Base-by-base conservation (phyloP, 169 alveolate species). In the Eimeria acervulina region DNA sequence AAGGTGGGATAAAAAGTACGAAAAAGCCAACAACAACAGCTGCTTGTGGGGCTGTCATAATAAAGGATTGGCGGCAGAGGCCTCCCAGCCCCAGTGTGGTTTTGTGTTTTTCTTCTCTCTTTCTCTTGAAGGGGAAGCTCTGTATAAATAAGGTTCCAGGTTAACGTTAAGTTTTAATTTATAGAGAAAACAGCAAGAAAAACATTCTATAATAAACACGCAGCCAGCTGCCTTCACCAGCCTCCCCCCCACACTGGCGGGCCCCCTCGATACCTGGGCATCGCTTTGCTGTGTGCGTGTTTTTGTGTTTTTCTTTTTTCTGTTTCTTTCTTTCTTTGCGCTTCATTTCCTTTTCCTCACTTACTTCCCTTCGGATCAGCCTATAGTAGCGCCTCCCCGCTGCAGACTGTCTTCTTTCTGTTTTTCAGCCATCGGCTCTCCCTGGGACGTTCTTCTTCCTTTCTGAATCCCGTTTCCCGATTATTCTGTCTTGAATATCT, bases 181-280 rank as follows among this genome's bases (percentile, higher is more conserved):
- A 8, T 31, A 1, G 10, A 28, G 17, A 31, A 70, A 70, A 70
- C 10, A 15, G 31, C 12, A 63, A 63, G 7, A 15, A 36, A 70
- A 31, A 31, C 68, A 59, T 12, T 17, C 3, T 17, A 47, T 47
- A 47, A 59, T 59, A 59, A 59, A 59, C 0, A 12, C 68, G 3
- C 21, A n/a, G 19, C 3, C 26, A 59, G 68, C 68, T 59, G 68
- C 68, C 66, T 59, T 4, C 68, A 13, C n/a, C 19, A 17, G n/a
- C n/a, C 68, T 59, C 59, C 26, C 68, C 68, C 68, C 68, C 68
- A 59, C 68, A 59, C 21, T 19, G 68, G 68, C 68, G 68, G 68
- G 68, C 68, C 6, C 21, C 19, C n/a, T 59, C 68, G 21, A 59
- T 59, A 59, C 19, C 5, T 59, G 3, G 68, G 28, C 8, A 17